Percentiles rank a stretch among this genome's conserved stretches.
Conservation (phyloP, 1,284 basidiomycete genomes). For the Malassezia caprae region DNA sequence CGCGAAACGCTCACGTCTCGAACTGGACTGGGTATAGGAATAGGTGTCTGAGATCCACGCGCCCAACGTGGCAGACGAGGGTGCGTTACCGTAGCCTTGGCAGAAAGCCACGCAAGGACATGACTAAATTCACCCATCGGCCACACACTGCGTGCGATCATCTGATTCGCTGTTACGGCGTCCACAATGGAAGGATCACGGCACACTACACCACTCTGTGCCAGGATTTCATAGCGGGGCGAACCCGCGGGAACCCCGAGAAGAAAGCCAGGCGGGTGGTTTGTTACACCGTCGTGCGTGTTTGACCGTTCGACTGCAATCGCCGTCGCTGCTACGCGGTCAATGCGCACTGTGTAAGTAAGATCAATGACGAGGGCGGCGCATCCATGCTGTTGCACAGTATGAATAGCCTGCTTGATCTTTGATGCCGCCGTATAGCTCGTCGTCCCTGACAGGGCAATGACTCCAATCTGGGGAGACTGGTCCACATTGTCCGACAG, state of each 20-base stretch:
- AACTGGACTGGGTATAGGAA: not conserved
- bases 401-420: slow-evolving; percentile 1
- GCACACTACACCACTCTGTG: not conserved
- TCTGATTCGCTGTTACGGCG: not conserved
- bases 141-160: slow-evolving; percentile 1
- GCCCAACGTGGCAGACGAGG: slow-evolving; percentile 9
- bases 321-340: not conserved
- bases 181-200: not conserved
- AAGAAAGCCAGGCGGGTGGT: slow-evolving; percentile 6
- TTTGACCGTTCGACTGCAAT: not conserved
- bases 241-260: slow-evolving; percentile 1
- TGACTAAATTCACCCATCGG: slow-evolving; percentile 1
- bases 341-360: slow-evolving; percentile 2
- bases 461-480: slow-evolving; percentile 5
- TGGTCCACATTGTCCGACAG: not conserved
- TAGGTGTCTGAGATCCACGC: not conserved
- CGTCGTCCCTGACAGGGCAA: slow-evolving; percentile 2
- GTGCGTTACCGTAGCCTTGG: not conserved
- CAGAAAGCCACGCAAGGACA: slow-evolving; percentile 1
- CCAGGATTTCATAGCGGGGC: slow-evolving; percentile 3
- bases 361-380: slow-evolving; percentile 5
- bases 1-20: not conserved
- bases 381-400: slow-evolving; percentile 1
- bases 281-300: not conserved
- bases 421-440: slow-evolving; percentile 6